These are phyloP conservation scores for Pseudotulostoma volvatum DNA, from an alignment of 495 filamentous ascomycete genomes.

Conservation along the genomic window DNA sequence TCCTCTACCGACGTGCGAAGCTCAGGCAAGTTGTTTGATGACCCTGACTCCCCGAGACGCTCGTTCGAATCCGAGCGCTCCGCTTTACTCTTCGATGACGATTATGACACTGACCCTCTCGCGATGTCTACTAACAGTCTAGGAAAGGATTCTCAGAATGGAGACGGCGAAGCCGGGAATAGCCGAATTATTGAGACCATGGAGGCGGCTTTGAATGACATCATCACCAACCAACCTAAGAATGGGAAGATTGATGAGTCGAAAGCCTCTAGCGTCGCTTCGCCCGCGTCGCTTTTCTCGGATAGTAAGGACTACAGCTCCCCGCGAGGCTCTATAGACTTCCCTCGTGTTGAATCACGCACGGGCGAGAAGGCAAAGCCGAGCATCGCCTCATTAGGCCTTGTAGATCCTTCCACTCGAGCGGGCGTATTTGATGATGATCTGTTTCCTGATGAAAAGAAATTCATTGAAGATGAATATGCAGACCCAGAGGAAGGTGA, in stretches of 20 bases:
- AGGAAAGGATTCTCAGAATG: slow-evolving; percentile 33
- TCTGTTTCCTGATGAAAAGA: slow-evolving; percentile 81
- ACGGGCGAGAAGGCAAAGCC: slow-evolving; percentile 46
- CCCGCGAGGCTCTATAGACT: slow-evolving; percentile 41
- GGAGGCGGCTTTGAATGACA: slow-evolving; percentile 87
- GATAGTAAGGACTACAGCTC: slow-evolving; percentile 33
- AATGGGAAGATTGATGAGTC: slow-evolving; percentile 48
- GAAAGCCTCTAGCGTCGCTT: slow-evolving; percentile 34
- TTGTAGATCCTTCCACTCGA: slow-evolving; percentile 64
- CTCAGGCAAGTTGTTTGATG: slow-evolving; percentile 27
- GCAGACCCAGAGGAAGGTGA: slow-evolving; percentile 51
- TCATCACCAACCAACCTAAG: slow-evolving; percentile 64
- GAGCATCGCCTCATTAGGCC: slow-evolving; percentile 76
- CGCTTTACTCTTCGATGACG: slow-evolving; percentile 45
- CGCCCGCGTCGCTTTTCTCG: slow-evolving; percentile 14
- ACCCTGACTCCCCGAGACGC: slow-evolving; percentile 31
- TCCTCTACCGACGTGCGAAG: slow-evolving; percentile 39
- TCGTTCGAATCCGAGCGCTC: slow-evolving; percentile 42
- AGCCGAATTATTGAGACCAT: slow-evolving; percentile 69
- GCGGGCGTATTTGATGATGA: slow-evolving; percentile 91
- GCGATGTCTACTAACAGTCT: slow-evolving; percentile 43
- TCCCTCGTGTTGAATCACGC: slow-evolving; percentile 21
- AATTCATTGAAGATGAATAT: slow-evolving; percentile 70
- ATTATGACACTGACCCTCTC: slow-evolving; percentile 46
- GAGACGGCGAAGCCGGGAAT: slow-evolving; percentile 27